Conservation (phyloP, 2,329 filamentous ascomycete species). For the Neonectria neomacrospora region DNA sequence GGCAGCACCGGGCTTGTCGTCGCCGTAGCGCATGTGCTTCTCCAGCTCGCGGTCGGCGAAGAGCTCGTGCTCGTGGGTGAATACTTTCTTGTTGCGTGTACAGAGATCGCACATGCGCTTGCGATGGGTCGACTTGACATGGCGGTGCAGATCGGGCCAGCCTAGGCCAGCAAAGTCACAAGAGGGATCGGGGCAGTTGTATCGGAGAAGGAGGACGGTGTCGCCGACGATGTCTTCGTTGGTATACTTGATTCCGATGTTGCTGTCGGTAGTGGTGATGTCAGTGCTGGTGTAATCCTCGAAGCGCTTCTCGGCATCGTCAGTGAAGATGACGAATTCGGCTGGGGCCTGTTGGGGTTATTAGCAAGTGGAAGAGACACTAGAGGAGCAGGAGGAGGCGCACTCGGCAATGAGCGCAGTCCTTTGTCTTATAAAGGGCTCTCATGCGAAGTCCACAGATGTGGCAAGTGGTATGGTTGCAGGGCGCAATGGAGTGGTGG, state of each 20-base stretch:
- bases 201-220: slow-evolving; percentile 85
- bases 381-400: slow-evolving; percentile 44
- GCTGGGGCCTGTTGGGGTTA: slow-evolving; percentile 68
- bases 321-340: slow-evolving; percentile 90
- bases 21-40: slow-evolving; percentile 89
- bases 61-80: slow-evolving; percentile 96
- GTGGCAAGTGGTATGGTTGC: slow-evolving; percentile 96
- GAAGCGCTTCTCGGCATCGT: slow-evolving; percentile 82
- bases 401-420: slow-evolving; percentile 95
- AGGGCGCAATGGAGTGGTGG: slow-evolving; percentile 89
- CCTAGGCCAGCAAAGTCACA: slow-evolving; percentile 84
- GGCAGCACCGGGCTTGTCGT: slow-evolving; percentile 87
- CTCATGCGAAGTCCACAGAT: slow-evolving; percentile 93
- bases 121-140: slow-evolving; percentile 84
- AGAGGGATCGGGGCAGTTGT: slow-evolving; percentile 89
- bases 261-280: slow-evolving; percentile 82
- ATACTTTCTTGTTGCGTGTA: slow-evolving; percentile 94
- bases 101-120: slow-evolving; percentile 95
- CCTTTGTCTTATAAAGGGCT: slow-evolving; percentile 94
- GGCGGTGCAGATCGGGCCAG: slow-evolving; percentile 70
- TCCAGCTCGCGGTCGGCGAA: slow-evolving; percentile 85
- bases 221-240: slow-evolving; percentile 91
- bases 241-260: slow-evolving; percentile 91
- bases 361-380: slow-evolving; percentile 30
- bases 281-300: slow-evolving; percentile 82